Base-by-base conservation (phyloP, 352 stramenopile genomes). In the Pseudoperonospora humuli region DNA sequence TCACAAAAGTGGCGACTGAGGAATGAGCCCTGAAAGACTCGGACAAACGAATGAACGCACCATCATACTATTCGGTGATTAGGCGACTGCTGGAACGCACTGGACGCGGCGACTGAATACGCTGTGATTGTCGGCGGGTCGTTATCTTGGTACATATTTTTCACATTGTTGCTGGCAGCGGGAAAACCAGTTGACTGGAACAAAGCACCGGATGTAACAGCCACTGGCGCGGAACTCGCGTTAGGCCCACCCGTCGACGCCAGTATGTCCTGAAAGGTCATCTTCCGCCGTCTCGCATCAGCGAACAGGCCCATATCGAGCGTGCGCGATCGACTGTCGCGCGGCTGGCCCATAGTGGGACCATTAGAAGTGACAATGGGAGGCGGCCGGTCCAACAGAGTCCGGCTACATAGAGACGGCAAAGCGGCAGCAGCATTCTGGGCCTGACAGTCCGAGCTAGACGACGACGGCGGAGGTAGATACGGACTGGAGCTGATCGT, bases 211-310 rank as follows among this genome's bases (percentile, higher is more conserved):
- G 48, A 52, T 33, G 55, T 50, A 20, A 42, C 26, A 21, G 29
- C 43, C 31, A 43, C 39, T 46, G 43, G 39, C 10, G 19, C 41
- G 8, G 39, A 42, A 43, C 29, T 44, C 42, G 28, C 38, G 11
- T 31, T 40, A 3, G 41, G 33, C n/a, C 37, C 52, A 5, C 54
- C 48, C 15, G 64, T 68, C 18, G 76, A 88, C 39, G 76, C 78
- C 38, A 93, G 46, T 47, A 93, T 87, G 46, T 93, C 81, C 45
- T 91, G 78, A 24, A 93, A 93, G 36, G 84, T 93, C 81, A 93
- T 93, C 37, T 87, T 87, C 45, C 75, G 66, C 14, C 81, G 71
- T 9, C 81, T 64, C 19, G 78, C 75, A 23, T 90, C 75, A 0
- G 78, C 57, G 39, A 93, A 93, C 36, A 75, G 67, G 8, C 77